Base-by-base conservation (phyloP, 176 grass and related monocot genomes). In the Alloteropsis semialata region DNA sequence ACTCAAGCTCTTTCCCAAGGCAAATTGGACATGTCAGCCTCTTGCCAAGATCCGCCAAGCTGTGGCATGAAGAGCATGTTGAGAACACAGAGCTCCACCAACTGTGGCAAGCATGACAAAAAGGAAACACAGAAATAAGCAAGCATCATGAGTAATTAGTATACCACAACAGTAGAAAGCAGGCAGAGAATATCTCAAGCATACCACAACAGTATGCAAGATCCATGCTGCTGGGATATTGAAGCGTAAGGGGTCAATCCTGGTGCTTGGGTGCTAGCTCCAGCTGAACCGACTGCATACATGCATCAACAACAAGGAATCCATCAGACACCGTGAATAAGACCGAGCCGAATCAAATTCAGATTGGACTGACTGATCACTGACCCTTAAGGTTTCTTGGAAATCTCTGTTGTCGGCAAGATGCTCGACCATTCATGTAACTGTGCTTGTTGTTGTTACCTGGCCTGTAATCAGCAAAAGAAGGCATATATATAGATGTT, bases 341-440 rank as follows among this genome's bases (percentile, higher is more conserved):
- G 56, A 55, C n/a, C 21, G 10, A 57, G 57, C 5, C 27, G 27
- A 29, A 61, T 61, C 57, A 8, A 28, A 38, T 66, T 54, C 27
- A 80, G 34, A 60, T 24, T 48, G 19, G 8, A 33, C 21, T 51
- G 39, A 15, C 14, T 22, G n/a, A 76, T 87, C 11, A 83, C 90
- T 64, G 36, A 97, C 94, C 78, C 95, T 88, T 84, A 98, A 42
- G 25, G 61, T 93, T 53, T 98, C 88, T 80, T 95, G 92, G 22
- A 95, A 36, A 5, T 80, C 79, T 43, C 55, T 69, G 88, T 90
- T 92, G 71, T 98, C 90, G 2, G 85, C 89, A 33, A 98, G 59
- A 32, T 98, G 89, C 79, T 91, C 95, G 60, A 95, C 72, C 96
- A 98, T 98, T 92, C 96, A 98, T 74, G 96, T 91, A 72, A 95